A percentile compares a stretch with the other conserved stretches of the same genome.
Evolutionary conservation across 768 basidiomycete species (phyloP).

Genomic region (Mycena amicta): DNA sequence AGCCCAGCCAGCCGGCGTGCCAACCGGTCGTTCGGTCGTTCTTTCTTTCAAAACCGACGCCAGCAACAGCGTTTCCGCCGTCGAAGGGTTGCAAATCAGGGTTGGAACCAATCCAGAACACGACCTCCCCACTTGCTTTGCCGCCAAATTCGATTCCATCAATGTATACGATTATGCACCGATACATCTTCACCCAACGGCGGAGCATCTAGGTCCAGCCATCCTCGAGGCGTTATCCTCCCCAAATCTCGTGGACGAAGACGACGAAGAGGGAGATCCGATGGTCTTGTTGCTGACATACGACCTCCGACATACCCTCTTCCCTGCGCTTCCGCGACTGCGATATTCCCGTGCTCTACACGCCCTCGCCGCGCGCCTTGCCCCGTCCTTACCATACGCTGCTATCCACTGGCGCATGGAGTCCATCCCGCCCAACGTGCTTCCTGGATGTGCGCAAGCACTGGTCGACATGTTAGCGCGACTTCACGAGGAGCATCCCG

Average conservation of each 20-base stretch:
- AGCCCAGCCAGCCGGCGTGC: constrained; percentile 25
- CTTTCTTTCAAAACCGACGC: constrained; percentile 24
- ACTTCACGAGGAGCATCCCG: constrained; percentile 31
- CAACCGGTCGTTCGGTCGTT: constrained; percentile 41
- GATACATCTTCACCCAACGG: constrained; percentile 7
- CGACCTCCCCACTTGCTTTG: constrained; percentile 9
- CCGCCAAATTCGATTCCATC: constrained; percentile 6
- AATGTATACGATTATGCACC: constrained; percentile 8
- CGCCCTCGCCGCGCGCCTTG: constrained; percentile 41
- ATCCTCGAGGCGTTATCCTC: background rate
- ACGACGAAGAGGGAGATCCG: constrained; percentile 21
- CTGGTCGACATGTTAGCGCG: constrained; percentile 46
- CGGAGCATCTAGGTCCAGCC: background rate
- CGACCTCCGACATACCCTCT: constrained; percentile 51
- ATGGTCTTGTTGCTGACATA: constrained; percentile 57
- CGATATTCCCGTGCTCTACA: constrained; percentile 48
- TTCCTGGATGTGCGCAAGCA: constrained; percentile 51
- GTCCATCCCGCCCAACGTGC: constrained; percentile 41
- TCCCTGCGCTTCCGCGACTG: constrained; percentile 34
- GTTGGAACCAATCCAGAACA: constrained; percentile 25
- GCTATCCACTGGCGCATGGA: constrained; percentile 65
- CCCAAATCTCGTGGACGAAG: background rate
- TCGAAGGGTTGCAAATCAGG: constrained; percentile 26
- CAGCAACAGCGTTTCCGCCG: constrained; percentile 21
- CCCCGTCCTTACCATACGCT: constrained; percentile 41